Percentiles rank a stretch among this genome's conserved stretches.
phyloP scores from a whole-genome alignment of 2,329 filamentous ascomycete species.

The Phaeosphaeriaceae sp. region DNA sequence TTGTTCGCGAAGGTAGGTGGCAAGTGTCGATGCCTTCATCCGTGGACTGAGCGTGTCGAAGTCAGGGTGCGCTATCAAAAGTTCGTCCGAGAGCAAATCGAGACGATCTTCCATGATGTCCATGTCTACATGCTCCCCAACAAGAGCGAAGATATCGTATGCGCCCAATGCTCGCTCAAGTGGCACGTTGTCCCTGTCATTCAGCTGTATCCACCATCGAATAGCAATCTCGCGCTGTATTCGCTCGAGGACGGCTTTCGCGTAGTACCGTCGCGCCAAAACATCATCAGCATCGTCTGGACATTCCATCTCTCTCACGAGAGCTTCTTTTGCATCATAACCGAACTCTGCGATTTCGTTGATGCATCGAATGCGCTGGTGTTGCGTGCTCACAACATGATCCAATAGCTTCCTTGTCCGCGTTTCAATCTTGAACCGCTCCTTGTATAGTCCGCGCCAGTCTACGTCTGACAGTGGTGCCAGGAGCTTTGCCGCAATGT shows the following conservation, averaged over 20 bases:
- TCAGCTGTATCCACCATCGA: slow-evolving; percentile 73
- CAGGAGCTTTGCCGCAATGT: slow-evolving; percentile 41
- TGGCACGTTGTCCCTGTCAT: slow-evolving; percentile 58
- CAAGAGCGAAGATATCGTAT: slow-evolving; percentile 88
- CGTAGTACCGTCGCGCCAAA: slow-evolving; percentile 79
- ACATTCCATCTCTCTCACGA: slow-evolving; percentile 70
- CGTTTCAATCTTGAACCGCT: slow-evolving; percentile 43
- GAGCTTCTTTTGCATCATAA: slow-evolving; percentile 87
- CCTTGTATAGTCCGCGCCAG: slow-evolving; percentile 69
- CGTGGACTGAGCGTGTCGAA: slow-evolving; percentile 67
- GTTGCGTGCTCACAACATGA: slow-evolving; percentile 73
- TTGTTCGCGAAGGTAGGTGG: slow-evolving; percentile 71
- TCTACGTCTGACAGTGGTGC: slow-evolving; percentile 64
- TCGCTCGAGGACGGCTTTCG: slow-evolving; percentile 74
- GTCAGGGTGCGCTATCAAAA: slow-evolving; percentile 61
- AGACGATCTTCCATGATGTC: slow-evolving; percentile 68
- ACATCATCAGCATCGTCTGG: slow-evolving; percentile 72
- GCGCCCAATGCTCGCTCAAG: slow-evolving; percentile 80
- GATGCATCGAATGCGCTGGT: slow-evolving; percentile 72
- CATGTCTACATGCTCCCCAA: slow-evolving; percentile 75
- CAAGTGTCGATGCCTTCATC: slow-evolving; percentile 71
- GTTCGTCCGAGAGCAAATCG: slow-evolving; percentile 65
- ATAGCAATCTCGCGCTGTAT: slow-evolving; percentile 84
- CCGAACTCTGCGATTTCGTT: slow-evolving; percentile 75
- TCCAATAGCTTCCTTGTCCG: slow-evolving; percentile 59